Conservation (phyloP, 176 grass and related monocot species). For the Elaeis guineensis region DNA sequence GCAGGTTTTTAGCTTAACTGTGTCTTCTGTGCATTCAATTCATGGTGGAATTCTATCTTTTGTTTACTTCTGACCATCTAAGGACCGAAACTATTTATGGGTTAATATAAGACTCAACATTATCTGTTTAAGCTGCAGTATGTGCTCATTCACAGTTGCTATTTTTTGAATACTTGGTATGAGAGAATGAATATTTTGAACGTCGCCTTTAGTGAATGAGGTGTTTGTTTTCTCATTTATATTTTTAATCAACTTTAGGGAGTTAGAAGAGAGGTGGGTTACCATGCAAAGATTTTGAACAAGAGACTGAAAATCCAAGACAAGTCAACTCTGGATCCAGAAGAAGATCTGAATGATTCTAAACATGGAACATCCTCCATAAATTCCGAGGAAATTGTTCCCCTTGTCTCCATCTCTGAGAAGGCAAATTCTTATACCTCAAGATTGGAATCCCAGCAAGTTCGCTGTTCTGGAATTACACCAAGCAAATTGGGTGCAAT, state of each 20-base stretch:
- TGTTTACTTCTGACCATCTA: too few species aligned
- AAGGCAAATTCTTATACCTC: conserved; percentile 11
- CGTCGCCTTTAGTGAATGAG: too few species aligned
- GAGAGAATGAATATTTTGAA: too few species aligned
- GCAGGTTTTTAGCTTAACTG: too few species aligned
- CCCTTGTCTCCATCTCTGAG: conserved; percentile 22
- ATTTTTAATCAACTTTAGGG: conserved; percentile 34
- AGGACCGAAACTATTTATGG: too few species aligned
- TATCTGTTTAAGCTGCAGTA: too few species aligned
- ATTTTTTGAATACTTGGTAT: too few species aligned
- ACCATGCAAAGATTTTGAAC: conserved; percentile 68
- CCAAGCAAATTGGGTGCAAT: background rate
- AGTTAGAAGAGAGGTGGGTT: conserved; percentile 86
- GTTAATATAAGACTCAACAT: too few species aligned
- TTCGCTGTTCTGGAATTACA: background rate
- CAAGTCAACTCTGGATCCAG: conserved; percentile 3
- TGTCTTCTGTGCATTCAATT: too few species aligned
- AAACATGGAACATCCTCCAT: conserved; percentile 12
- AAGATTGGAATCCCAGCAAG: background rate
- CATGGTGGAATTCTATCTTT: too few species aligned
- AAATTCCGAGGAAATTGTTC: conserved; percentile 28
- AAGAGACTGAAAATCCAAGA: conserved; percentile 25
- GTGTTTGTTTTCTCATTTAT: background rate
- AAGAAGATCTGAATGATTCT: conserved; percentile 2
- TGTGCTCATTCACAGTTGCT: too few species aligned